phyloP scores from a whole-genome alignment of 2,329 filamentous ascomycete species.

The Ophiostoma australiae region DNA sequence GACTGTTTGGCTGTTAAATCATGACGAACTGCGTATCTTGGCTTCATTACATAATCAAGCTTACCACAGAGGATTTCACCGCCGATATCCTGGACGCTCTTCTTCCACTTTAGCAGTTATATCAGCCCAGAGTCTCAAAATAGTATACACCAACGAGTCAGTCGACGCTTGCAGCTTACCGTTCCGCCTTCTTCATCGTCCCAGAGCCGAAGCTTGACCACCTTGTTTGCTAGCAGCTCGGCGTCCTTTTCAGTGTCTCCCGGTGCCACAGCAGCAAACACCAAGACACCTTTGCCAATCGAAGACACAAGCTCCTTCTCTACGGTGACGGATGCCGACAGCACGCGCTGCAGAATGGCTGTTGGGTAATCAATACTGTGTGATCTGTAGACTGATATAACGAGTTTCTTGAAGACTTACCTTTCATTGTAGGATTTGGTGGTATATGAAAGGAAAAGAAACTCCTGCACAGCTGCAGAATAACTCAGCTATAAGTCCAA shows the following conservation, averaged over 20 bases:
- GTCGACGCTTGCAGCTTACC: slow-evolving; percentile 40
- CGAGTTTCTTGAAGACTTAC: background rate
- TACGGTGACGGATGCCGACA: slow-evolving; percentile 92
- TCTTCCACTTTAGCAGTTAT: slow-evolving; percentile 62
- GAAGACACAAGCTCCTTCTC: slow-evolving; percentile 85
- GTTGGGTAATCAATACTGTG: slow-evolving; percentile 12
- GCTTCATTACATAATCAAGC: slow-evolving; percentile 28
- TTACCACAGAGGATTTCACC: slow-evolving; percentile 93
- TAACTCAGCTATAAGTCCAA: too few relatives aligned
- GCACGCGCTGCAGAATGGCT: slow-evolving; percentile 91
- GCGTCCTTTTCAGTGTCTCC: slow-evolving; percentile 87
- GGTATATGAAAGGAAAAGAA: too few relatives aligned
- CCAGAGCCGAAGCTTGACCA: slow-evolving; percentile 89
- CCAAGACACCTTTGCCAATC: slow-evolving; percentile 83
- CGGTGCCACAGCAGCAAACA: slow-evolving; percentile 85
- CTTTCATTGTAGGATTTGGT: background rate
- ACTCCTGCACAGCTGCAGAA: background rate
- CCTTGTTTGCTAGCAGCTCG: slow-evolving; percentile 74
- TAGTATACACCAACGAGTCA: background rate
- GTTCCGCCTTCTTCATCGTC: slow-evolving; percentile 69
- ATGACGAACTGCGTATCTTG: background rate
- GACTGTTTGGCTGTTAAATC: slow-evolving; percentile 50
- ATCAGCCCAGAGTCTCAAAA: background rate
- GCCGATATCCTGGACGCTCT: slow-evolving; percentile 76
- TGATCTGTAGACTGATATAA: background rate